A percentile compares a stretch with the other conserved stretches of the same genome.
Evolutionary conservation across 1,284 basidiomycete species (phyloP).

Genomic region (Tranzscheliella williamsii): DNA sequence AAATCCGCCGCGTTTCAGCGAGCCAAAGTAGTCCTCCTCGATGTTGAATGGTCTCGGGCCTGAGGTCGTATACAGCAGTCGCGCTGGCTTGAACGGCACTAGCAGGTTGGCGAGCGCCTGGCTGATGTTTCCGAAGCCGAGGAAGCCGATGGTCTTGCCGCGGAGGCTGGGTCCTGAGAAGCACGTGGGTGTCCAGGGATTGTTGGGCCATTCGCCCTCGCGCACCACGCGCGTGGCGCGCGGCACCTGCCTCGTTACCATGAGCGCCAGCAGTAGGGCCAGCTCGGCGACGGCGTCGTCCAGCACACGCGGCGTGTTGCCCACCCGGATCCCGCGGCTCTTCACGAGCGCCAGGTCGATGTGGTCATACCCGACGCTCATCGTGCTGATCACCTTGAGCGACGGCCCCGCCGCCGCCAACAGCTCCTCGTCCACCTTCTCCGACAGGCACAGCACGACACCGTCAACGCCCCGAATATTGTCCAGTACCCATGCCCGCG

Average conservation of each 20-base stretch:
- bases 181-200: conserved; percentile 71
- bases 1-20: conserved; percentile 19
- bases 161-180: conserved; percentile 74
- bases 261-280: conserved; percentile 82
- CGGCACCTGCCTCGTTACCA: conserved; percentile 79
- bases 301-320: conserved; percentile 87
- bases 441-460: conserved; percentile 71
- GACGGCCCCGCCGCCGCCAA: conserved; percentile 61
- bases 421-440: conserved; percentile 69
- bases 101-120: conserved; percentile 35
- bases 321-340: conserved; percentile 73
- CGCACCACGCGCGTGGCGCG: conserved; percentile 71
- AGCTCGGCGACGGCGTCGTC: conserved; percentile 90
- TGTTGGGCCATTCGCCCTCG: conserved; percentile 70
- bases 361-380: conserved; percentile 73
- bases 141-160: conserved; percentile 76
- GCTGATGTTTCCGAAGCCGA: conserved; percentile 83
- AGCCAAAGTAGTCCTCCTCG: conserved; percentile 22
- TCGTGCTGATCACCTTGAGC: conserved; percentile 81
- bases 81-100: conserved; percentile 33
- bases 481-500: conserved; percentile 75
- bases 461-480: conserved; percentile 72
- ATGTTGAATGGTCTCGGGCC: conserved; percentile 32
- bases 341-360: conserved; percentile 71
- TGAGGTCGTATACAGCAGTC: conserved; percentile 45